Evolutionary conservation across 805 yeast genomes (phyloP).

Genomic region (Schizosaccharomyces japonicus): DNA sequence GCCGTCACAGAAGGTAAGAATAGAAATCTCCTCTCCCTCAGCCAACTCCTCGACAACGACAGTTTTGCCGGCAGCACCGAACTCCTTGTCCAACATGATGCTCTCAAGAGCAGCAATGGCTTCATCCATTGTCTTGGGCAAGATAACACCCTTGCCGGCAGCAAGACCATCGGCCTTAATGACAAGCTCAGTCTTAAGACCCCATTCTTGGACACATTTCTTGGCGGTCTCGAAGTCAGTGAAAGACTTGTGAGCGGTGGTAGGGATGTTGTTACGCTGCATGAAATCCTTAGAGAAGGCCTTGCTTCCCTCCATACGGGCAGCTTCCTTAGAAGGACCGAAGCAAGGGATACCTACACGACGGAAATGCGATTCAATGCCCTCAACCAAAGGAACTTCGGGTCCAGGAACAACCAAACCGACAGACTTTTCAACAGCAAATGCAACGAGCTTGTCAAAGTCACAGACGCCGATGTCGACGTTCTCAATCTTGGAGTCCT

Average conservation of each 20-base stretch:
- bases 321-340: slow-evolving; percentile 85
- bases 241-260: slow-evolving; percentile 76
- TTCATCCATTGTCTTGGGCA: slow-evolving; percentile 64
- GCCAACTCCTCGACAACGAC: slow-evolving; percentile 88
- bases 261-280: slow-evolving; percentile 79
- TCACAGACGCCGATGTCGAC: slow-evolving; percentile 49
- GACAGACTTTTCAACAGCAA: slow-evolving; percentile 45
- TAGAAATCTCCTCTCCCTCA: slow-evolving; percentile 91
- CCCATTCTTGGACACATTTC: no score
- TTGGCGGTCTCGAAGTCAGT: slow-evolving; percentile 52
- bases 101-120: slow-evolving; percentile 63
- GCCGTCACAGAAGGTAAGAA: slow-evolving; percentile 81
- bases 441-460: slow-evolving; percentile 43
- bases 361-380: slow-evolving; percentile 48
- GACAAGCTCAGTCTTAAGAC: slow-evolving; percentile 49
- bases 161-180: slow-evolving; percentile 96
- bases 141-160: slow-evolving; percentile 94
- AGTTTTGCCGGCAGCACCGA: slow-evolving; percentile 63
- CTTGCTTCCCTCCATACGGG: slow-evolving; percentile 89
- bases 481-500: slow-evolving; percentile 33
- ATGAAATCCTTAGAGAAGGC: slow-evolving; percentile 82
- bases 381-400: slow-evolving; percentile 96
- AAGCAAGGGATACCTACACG: slow-evolving; percentile 82
- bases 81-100: slow-evolving; percentile 71
- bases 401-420: slow-evolving; percentile 87